Base-by-base conservation (phyloP, 2,329 filamentous ascomycete genomes). In the Epichloe uncinata region DNA sequence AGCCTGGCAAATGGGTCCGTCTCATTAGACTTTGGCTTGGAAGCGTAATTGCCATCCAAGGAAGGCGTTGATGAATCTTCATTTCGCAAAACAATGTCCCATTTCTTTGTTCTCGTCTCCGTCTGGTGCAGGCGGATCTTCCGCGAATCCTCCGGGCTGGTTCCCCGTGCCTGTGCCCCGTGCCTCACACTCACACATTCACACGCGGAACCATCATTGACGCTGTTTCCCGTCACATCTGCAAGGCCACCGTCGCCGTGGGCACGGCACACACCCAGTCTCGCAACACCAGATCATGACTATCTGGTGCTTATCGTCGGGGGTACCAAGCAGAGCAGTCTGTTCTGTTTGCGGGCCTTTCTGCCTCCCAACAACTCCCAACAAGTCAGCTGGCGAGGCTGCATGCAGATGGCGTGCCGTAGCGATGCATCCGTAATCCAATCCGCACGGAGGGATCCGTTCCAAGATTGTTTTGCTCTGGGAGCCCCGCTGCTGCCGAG, bases 1-100 rank as follows among this genome's bases (percentile, higher is more conserved):
- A n/a, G 22, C 13, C 6, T 18, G 18, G 18, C 18, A 18, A 3
- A 18, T 42, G 46, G 46, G 47, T 37, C 47, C 2, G 47, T 43
- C 40, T 48, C 40, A 48, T 48, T 48, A 35, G 47, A 48, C 40
- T 48, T 48, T 26, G n/a, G 40, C 20, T 36, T 34, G n/a, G 45
- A 47, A 42, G 38, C 47, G 38, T 48, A 48, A 48, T 48, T 43
- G 20, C 37, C 34, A 9, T 11, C 26, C n/a, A n/a, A n/a, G n/a
- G n/a, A n/a, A n/a, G n/a, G n/a, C n/a, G n/a, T n/a, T n/a, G 20
- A 45, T 45, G 20, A 34, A 16, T 11, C 12, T 34, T 33, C 12
- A 30, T 45, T 11, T 45, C 42, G 42, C 42, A 33, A 45, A 45
- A 8, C 18, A 42, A 6, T 16, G 5, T 26, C 40, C n/a, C 20